Base-by-base conservation (phyloP, 257 asterid genomes). In the Solanum pimpinellifolium region DNA sequence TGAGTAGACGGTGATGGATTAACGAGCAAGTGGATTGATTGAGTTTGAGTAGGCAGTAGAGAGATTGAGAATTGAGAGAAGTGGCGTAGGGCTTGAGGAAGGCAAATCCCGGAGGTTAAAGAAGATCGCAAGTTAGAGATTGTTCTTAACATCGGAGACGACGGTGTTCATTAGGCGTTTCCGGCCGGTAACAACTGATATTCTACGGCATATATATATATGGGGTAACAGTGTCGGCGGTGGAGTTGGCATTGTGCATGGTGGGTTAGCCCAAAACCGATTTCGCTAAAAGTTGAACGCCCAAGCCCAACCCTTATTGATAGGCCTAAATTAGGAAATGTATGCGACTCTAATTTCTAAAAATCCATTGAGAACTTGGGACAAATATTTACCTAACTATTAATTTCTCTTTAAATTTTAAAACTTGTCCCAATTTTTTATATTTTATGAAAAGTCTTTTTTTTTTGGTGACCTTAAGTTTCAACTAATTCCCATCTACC, bases 91-190 rank as follows among this genome's bases (percentile, higher is more conserved):
- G 75, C 44, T 76, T 86, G 88, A 78, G 83, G 18, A 39, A 81
- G 31, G 52, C 60, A 18, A 16, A 70, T 9, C 52, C 41, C 68
- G 68, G 46, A 73, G 73, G 49, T 47, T 42, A 68, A 56, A n/a
- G 83, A 84, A 76, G 88, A 62, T 11, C 88, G 86, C 83, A 85
- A 39, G 31, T 66, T 66, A 66, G 76, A 88, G n/a, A 88, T 33
- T 52, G 75, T 75, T 85, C 88, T 68, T 35, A 88, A 85, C 90
- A 88, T 88, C n/a, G 82, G 85, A 62, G 25, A 21, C 13, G 66
- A 47, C 73, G 31, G 69, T 13, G 83, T 31, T 62, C 16, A n/a
- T 65, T 72, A 7, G 78, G 39, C 25, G 39, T 47, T 85, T 10
- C 44, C 83, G n/a, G 80, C 27, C 44, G 37, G 83, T 15, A 35